Evolutionary conservation across 1,284 basidiomycete species (phyloP).

Genomic region (Ceratobasidium sp.): DNA sequence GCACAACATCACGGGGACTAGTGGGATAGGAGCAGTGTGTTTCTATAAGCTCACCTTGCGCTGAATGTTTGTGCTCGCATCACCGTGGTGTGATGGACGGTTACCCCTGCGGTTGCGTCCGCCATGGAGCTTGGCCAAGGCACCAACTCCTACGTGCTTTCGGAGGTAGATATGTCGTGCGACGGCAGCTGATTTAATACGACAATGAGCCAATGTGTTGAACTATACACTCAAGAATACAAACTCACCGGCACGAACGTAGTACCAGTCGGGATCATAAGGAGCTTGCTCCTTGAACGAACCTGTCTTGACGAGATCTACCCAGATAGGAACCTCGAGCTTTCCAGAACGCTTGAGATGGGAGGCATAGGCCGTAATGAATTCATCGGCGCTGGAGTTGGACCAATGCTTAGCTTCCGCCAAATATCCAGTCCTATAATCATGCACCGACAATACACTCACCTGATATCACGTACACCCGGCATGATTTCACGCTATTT

Average conservation of each 20-base stretch:
- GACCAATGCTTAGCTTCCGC: background rate
- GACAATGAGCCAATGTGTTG: background rate
- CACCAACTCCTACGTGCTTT: slow-evolving; percentile 97
- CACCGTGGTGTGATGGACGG: slow-evolving; percentile 93
- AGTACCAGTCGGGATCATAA: slow-evolving; percentile 99
- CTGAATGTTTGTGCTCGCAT: slow-evolving; percentile 87
- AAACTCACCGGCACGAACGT: slow-evolving; percentile 90
- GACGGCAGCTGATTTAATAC: slow-evolving; percentile 74
- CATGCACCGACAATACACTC: background rate
- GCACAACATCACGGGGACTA: background rate
- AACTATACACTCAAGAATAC: background rate
- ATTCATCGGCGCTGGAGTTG: slow-evolving; percentile 77
- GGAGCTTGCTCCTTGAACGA: slow-evolving; percentile 98
- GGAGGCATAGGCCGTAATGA: slow-evolving; percentile 90
- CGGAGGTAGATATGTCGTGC: slow-evolving; percentile 99
- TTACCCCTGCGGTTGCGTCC: slow-evolving; percentile 94
- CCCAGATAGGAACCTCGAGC: slow-evolving; percentile 99
- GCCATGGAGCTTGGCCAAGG: slow-evolving; percentile 96
- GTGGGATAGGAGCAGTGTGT: too few species aligned
- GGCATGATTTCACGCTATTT: slow-evolving; percentile 34
- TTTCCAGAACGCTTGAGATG: slow-evolving; percentile 97
- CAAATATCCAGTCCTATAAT: background rate
- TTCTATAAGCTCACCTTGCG: slow-evolving; percentile 60
- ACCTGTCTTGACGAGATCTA: slow-evolving; percentile 99
- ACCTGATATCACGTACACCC: slow-evolving; percentile 38